Conservation (phyloP, 2,329 filamentous ascomycete genomes). For the Daldinia sp. region DNA sequence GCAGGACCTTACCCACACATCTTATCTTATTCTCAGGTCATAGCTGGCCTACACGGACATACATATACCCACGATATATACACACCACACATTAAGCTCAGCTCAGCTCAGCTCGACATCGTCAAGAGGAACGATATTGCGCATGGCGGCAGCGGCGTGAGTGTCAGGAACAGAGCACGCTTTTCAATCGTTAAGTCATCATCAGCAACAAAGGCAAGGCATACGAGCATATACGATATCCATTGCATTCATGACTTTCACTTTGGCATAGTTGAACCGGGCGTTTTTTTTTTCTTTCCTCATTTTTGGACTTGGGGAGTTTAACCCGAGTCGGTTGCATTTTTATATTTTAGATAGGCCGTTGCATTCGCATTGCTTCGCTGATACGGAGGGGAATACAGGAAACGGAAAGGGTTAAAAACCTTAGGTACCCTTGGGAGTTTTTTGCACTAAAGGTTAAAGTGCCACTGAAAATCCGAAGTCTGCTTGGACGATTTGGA, state of each 20-base stretch:
- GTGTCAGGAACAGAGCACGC: constrained; percentile 7
- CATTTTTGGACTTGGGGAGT: constrained; percentile 29
- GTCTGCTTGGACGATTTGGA: not conserved
- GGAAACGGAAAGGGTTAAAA: not conserved
- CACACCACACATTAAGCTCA: too few relatives aligned
- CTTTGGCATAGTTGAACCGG: constrained; percentile 24
- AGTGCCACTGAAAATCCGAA: not conserved
- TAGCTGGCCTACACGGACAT: constrained; percentile 10
- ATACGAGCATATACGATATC: constrained; percentile 35
- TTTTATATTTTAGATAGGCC: constrained; percentile 13
- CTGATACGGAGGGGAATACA: constrained; percentile 3
- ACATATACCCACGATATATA: constrained; percentile 10
- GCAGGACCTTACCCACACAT: not conserved
- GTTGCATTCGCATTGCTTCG: not conserved
- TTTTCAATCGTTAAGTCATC: not conserved
- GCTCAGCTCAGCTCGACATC: constrained; percentile 11
- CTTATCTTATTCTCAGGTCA: not conserved
- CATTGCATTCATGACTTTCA: constrained; percentile 36
- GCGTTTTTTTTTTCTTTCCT: too few relatives aligned
- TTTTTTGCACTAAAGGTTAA: not conserved
- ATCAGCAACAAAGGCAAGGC: constrained; percentile 14
- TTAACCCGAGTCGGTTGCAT: constrained; percentile 25
- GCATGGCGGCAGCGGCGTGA: constrained; percentile 3
- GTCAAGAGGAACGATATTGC: not conserved
- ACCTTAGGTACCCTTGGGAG: not conserved